phyloP scores from a whole-genome alignment of 768 basidiomycete genomes.

The Suillus clintonianus region DNA sequence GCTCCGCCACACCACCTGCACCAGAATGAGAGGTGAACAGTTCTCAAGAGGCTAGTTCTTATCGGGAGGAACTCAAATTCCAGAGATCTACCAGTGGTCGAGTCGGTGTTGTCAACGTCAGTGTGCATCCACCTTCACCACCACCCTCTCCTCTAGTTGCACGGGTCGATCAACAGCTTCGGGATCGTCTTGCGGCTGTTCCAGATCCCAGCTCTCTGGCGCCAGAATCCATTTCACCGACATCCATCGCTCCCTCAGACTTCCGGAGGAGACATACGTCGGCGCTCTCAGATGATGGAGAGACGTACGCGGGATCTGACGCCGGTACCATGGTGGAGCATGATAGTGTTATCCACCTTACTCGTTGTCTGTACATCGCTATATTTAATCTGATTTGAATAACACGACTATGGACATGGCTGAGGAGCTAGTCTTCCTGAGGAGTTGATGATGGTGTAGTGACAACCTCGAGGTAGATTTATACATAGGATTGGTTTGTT shows the following conservation, averaged over 20 bases:
- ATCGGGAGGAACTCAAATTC: slow-evolving; percentile 41
- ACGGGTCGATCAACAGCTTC: slow-evolving; percentile 45
- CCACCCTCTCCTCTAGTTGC: slow-evolving; percentile 29
- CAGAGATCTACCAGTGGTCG: slow-evolving; percentile 28
- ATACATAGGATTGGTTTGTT: neutral
- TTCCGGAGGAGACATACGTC: slow-evolving; percentile 56
- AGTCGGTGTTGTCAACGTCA: slow-evolving; percentile 47
- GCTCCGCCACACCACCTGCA: slow-evolving; percentile 49
- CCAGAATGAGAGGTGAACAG: slow-evolving; percentile 39
- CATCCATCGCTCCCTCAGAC: slow-evolving; percentile 46
- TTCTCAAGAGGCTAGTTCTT: slow-evolving; percentile 48
- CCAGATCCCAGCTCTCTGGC: slow-evolving; percentile 49
- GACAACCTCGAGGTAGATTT: neutral
- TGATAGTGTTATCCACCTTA: slow-evolving; percentile 50
- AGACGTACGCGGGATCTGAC: slow-evolving; percentile 56
- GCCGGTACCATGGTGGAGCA: slow-evolving; percentile 59
- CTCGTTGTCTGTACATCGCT: slow-evolving; percentile 31
- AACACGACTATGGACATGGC: neutral
- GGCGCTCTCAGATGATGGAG: slow-evolving; percentile 54
- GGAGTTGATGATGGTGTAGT: no score
- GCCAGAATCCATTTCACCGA: slow-evolving; percentile 38
- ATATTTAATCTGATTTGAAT: slow-evolving; percentile 22
- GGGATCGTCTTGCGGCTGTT: slow-evolving; percentile 59
- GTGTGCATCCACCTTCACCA: slow-evolving; percentile 34
- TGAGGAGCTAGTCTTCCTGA: neutral